Conservation (phyloP, 805 yeast genomes). For the Brettanomyces sp. region DNA sequence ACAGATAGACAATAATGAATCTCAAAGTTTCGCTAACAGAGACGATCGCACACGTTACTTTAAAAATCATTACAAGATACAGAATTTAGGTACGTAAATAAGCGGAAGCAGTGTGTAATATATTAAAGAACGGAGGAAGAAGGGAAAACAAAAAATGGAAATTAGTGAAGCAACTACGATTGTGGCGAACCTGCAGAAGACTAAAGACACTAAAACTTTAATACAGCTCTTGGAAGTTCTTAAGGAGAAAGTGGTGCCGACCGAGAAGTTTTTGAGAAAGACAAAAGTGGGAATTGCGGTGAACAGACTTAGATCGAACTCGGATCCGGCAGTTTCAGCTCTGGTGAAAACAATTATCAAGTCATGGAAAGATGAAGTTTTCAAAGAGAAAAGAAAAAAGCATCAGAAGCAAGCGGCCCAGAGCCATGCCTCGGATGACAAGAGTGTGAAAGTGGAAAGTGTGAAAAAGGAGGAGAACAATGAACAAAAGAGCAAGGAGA, state of each 20-base stretch:
- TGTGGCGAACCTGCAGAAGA: conserved; percentile 66
- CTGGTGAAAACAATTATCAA: conserved; percentile 77
- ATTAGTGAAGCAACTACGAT: conserved; percentile 63
- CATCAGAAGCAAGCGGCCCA: conserved; percentile 6
- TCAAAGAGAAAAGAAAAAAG: conserved; percentile 41
- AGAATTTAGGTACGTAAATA: neutral
- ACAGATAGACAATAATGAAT: no score
- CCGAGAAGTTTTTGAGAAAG: conserved; percentile 78
- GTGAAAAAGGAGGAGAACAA: conserved; percentile 3
- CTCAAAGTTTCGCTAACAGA: no score
- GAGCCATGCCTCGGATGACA: conserved; percentile 3
- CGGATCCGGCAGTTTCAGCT: conserved; percentile 56
- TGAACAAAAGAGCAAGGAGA: neutral
- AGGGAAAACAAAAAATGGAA: conserved; percentile 35
- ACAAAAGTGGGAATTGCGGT: conserved; percentile 97
- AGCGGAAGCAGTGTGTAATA: neutral
- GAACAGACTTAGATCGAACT: conserved; percentile 68
- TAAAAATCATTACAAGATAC: neutral
- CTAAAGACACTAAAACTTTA: conserved; percentile 53
- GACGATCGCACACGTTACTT: no score
- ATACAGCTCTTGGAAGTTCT: conserved; percentile 57
- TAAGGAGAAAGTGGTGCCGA: conserved; percentile 67
- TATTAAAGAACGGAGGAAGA: no score
- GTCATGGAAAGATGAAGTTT: conserved; percentile 85
- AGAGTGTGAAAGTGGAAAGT: neutral